A percentile compares a stretch with the other conserved stretches of the same genome.
Conservation (phyloP, 768 basidiomycete genomes). For the Lentinus tigrinus region DNA sequence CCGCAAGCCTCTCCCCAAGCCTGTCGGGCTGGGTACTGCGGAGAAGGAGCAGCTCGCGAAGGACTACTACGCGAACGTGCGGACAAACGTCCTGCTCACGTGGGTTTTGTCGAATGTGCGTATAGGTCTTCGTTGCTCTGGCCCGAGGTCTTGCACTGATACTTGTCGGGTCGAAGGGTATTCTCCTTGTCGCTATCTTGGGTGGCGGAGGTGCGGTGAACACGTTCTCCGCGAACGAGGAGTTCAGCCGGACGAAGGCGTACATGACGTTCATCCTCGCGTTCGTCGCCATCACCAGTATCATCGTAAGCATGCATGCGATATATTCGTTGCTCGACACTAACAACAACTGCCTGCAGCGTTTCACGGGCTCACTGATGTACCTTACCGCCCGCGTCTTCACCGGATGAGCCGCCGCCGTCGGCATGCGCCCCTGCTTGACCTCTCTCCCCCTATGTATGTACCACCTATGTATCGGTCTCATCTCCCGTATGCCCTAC, state of each 20-base stretch:
- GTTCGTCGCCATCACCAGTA: constrained; percentile 78
- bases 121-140: background rate
- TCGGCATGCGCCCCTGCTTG: background rate
- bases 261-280: constrained; percentile 81
- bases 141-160: background rate
- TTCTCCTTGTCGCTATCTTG: constrained; percentile 69
- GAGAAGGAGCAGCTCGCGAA: constrained; percentile 75
- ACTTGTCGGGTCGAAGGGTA: constrained; percentile 44
- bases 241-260: constrained; percentile 57
- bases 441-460: constrained; percentile 5
- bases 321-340: no score
- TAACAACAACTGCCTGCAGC: constrained; percentile 31
- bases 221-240: constrained; percentile 55
- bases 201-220: constrained; percentile 54
- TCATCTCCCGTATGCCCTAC: background rate
- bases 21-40: constrained; percentile 38
- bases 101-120: constrained; percentile 87
- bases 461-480: background rate
- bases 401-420: constrained; percentile 38
- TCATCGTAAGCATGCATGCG: constrained; percentile 41
- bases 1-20: constrained; percentile 44
- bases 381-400: constrained; percentile 52
- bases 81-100: constrained; percentile 78
- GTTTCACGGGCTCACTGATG: constrained; percentile 57
- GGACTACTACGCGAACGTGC: constrained; percentile 85